A percentile compares a stretch with the other conserved stretches of the same genome.
phyloP scores from a whole-genome alignment of 257 asterid genomes.

The Penstemon davidsonii region DNA sequence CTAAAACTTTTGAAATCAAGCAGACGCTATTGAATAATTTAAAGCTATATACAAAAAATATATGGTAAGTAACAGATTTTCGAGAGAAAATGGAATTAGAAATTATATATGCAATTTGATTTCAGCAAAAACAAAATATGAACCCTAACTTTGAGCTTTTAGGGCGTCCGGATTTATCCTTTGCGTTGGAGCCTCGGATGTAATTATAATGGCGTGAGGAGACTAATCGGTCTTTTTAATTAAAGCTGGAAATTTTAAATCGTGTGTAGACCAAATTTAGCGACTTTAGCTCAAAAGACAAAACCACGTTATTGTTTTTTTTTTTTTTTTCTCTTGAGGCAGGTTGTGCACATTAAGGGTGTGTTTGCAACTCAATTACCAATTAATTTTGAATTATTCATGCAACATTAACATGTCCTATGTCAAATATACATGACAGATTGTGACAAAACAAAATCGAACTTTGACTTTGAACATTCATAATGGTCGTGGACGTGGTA shows the following conservation, averaged over 20 bases:
- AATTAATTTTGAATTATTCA: not conserved
- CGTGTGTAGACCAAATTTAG: no score
- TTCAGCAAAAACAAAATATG: not conserved
- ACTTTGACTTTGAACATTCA: constrained; percentile 57
- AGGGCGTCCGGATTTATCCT: not conserved
- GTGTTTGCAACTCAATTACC: no score
- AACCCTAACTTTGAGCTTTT: constrained; percentile 16
- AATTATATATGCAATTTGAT: not conserved
- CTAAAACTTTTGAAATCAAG: no score
- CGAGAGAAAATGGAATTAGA: not conserved
- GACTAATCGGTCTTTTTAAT: not conserved
- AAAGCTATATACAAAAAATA: no score
- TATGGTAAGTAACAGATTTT: not conserved
- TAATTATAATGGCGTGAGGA: not conserved
- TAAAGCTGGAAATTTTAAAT: no score
- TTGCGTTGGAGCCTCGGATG: not conserved
- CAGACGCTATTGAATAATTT: no score
- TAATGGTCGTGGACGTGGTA: constrained; percentile 41
- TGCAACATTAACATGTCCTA: not conserved
- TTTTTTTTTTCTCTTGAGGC: no score
- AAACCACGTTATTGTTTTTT: not conserved
- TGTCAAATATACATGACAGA: constrained; percentile 39
- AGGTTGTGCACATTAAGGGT: no score
- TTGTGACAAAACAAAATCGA: constrained; percentile 56
- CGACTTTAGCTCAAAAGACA: no score